Percentiles rank a stretch among this genome's conserved stretches.
phyloP scores from a whole-genome alignment of 805 yeast species.

The Metschnikowia santaceciliae region DNA sequence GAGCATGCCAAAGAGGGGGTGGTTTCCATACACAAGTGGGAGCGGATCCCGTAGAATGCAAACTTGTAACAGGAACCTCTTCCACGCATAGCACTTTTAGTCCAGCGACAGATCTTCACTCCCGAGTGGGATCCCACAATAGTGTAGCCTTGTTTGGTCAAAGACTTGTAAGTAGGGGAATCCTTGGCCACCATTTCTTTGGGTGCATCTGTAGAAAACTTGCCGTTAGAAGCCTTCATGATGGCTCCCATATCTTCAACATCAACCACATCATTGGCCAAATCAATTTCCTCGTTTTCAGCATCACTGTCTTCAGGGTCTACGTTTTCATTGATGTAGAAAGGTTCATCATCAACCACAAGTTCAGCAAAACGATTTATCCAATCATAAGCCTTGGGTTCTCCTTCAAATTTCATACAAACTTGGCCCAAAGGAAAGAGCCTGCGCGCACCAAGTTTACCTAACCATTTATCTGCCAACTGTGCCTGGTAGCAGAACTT shows the following conservation, averaged over 20 bases:
- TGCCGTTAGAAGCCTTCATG: constrained; percentile 36
- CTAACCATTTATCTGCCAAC: constrained; percentile 67
- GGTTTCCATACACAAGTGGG: constrained; percentile 93
- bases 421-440: constrained; percentile 79
- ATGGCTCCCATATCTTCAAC: constrained; percentile 83
- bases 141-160: constrained; percentile 91
- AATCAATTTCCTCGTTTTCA: constrained; percentile 38
- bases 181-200: constrained; percentile 88
- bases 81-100: constrained; percentile 89
- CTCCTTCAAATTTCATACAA: constrained; percentile 72
- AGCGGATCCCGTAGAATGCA: constrained; percentile 85
- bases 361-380: constrained; percentile 53
- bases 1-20: constrained; percentile 93
- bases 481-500: constrained; percentile 85
- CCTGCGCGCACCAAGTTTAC: constrained; percentile 82
- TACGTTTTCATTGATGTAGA: constrained; percentile 50
- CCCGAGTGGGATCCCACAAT: constrained; percentile 94
- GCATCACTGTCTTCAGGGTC: constrained; percentile 53
- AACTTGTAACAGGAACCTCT: constrained; percentile 92
- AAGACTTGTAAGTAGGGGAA: constrained; percentile 82
- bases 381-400: constrained; percentile 63
- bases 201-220: constrained; percentile 16
- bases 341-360: constrained; percentile 68
- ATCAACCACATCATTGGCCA: constrained; percentile 51
- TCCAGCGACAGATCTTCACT: constrained; percentile 94